Evolutionary conservation across 306 rosid genomes (phyloP).

Genomic region (Crataegus laevigata): DNA sequence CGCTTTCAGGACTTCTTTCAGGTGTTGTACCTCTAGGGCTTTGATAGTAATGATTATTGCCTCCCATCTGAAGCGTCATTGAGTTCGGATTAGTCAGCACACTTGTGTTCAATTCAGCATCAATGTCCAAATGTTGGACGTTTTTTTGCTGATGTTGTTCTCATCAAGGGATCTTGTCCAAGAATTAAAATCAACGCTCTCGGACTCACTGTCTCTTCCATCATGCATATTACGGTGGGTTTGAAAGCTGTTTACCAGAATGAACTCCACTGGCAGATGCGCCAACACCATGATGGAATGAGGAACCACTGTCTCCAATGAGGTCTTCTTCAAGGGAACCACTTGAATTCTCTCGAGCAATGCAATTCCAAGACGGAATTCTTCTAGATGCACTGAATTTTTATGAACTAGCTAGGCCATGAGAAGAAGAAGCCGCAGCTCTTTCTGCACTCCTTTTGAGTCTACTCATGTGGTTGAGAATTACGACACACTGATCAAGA

Average conservation of each 20-base stretch:
- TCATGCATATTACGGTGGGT: conserved; percentile 43
- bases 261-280: conserved; percentile 26
- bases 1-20: conserved; percentile 47
- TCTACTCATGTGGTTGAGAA: conserved; percentile 88
- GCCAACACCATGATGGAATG: conserved; percentile 45
- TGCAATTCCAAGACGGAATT: conserved; percentile 97
- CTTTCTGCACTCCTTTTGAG: conserved; percentile 66
- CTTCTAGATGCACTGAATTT: conserved; percentile 73
- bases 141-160: conserved; percentile 75
- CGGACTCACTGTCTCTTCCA: conserved; percentile 79
- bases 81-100: conserved; percentile 30
- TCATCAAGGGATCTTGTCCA: conserved; percentile 95
- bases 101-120: conserved; percentile 46
- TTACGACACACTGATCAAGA: conserved; percentile 80
- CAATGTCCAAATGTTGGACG: conserved; percentile 66
- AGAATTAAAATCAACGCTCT: conserved; percentile 43
- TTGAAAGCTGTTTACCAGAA: conserved; percentile 35
- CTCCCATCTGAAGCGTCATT: conserved; percentile 21
- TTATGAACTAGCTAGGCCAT: conserved; percentile 40
- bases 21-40: conserved; percentile 45
- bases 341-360: conserved; percentile 88
- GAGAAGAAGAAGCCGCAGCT: conserved; percentile 70
- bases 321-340: conserved; percentile 80
- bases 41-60: conserved; percentile 26
- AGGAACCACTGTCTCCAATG: conserved; percentile 40